These are phyloP conservation scores for Tetrahymena elliotti DNA, from an alignment of 73 alveolate genomes.

Conservation along the genomic window DNA sequence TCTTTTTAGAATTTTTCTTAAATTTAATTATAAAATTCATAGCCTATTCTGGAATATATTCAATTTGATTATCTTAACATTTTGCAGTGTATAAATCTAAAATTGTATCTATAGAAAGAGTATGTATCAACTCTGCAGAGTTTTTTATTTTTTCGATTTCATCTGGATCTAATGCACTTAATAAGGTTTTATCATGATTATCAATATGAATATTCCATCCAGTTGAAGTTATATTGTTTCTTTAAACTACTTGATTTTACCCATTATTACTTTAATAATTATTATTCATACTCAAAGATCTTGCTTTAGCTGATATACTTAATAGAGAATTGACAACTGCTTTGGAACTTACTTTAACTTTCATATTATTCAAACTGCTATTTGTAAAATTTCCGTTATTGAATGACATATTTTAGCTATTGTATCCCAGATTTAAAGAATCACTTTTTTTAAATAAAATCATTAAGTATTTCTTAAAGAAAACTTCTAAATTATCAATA, in stretches of 20 bases:
- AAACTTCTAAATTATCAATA: too few species aligned
- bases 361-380: not conserved
- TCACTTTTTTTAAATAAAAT: not conserved
- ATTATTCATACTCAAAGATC: not conserved
- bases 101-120: not conserved
- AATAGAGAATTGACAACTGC: not conserved
- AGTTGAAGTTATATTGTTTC: not conserved
- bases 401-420: not conserved
- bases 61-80: not conserved
- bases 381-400: not conserved
- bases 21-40: not conserved
- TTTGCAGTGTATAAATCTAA: not conserved
- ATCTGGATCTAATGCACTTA: not conserved
- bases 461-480: too few species aligned
- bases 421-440: not conserved
- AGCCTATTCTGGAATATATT: not conserved
- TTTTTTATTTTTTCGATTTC: not conserved
- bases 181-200: not conserved
- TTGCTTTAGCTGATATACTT: not conserved
- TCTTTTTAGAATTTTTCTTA: not conserved
- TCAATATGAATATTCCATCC: not conserved
- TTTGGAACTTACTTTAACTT: not conserved
- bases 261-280: not conserved
- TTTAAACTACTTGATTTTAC: not conserved
- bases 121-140: not conserved